Base-by-base conservation (phyloP, 306 rosid species). In the Myrica gale region DNA sequence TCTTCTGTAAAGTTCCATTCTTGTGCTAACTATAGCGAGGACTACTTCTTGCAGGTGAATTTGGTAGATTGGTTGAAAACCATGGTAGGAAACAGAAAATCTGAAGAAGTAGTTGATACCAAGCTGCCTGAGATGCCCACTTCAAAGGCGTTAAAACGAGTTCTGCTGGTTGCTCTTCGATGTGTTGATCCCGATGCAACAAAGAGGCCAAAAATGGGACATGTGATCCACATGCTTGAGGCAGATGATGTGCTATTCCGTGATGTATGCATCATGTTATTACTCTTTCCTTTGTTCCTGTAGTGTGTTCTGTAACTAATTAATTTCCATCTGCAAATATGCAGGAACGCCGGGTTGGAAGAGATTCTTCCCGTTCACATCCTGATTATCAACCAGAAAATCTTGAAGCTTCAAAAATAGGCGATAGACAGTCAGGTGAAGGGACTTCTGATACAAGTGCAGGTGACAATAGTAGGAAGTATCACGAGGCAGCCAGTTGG, bases 201-300 rank as follows among this genome's bases (percentile, higher is more conserved):
- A 42, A 96, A 96, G 78, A 88, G 99, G 79, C 99, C 98, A 41
- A 96, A 96, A 85, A 92, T 96, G 84, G 99, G 99, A 71, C 98
- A 92, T 81, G 91, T 92, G 60, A 90, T 96, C 74, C 99, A 96
- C 89, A 96, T 92, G 99, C 97, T 96, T 11, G 99, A 96, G 78
- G 96, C 97, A 23, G 99, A 96, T 69, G 97, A 92, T 85, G 81
- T 88, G 68, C 82, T 90, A 50, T 80, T 84, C 75, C 92, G 87
- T 15, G 96, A 95, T 77, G 97, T 96, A 80, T 73, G 91, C 68
- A 55, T 67, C 67, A 72, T 48, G 9, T 66, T 48, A 68, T 52
- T 44, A 1, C 69, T 56, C 32, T 69, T 74, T 9, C 7, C 9
- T 13, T 52, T 65, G 52, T 56, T 26, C 23, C 48, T 73, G 15